Evolutionary conservation across 225 moss, liverwort and hornwort species (phyloP).

Genomic region (Straminergon stramineum): DNA sequence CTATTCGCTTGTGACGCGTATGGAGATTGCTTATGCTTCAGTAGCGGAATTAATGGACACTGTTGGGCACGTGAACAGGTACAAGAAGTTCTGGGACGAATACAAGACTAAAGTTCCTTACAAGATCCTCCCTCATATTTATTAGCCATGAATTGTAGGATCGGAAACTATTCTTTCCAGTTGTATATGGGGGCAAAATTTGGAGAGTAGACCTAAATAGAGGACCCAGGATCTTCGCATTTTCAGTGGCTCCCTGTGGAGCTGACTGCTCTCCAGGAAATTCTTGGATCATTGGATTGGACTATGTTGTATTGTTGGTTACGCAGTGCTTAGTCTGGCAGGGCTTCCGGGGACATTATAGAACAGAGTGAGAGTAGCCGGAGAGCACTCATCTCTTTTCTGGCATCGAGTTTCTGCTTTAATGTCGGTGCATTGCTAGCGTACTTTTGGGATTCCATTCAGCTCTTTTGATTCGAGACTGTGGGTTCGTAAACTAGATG

Average conservation of each 20-base stretch:
- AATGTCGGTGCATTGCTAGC: background rate
- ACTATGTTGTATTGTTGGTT: background rate
- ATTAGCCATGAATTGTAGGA: constrained; percentile 20
- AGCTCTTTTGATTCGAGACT: background rate
- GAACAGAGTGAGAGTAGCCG: background rate
- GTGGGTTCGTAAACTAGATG: background rate
- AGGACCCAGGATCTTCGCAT: background rate
- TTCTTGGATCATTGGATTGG: background rate
- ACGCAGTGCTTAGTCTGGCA: background rate
- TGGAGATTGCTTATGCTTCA: background rate
- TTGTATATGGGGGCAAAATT: background rate
- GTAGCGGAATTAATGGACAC: background rate
- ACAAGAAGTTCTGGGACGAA: constrained; percentile 86
- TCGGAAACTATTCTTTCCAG: background rate
- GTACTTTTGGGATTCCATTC: background rate
- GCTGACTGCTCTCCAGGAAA: background rate
- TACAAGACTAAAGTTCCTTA: constrained; percentile 72
- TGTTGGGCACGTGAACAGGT: constrained; percentile 31
- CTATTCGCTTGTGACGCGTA: background rate
- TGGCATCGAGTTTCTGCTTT: background rate
- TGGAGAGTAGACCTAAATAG: background rate
- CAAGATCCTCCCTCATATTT: constrained; percentile 75
- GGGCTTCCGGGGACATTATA: background rate
- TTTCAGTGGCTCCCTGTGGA: background rate
- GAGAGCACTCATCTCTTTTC: background rate